Evolutionary conservation across 257 asterid genomes (phyloP).

Genomic region (Cinchona pubescens): DNA sequence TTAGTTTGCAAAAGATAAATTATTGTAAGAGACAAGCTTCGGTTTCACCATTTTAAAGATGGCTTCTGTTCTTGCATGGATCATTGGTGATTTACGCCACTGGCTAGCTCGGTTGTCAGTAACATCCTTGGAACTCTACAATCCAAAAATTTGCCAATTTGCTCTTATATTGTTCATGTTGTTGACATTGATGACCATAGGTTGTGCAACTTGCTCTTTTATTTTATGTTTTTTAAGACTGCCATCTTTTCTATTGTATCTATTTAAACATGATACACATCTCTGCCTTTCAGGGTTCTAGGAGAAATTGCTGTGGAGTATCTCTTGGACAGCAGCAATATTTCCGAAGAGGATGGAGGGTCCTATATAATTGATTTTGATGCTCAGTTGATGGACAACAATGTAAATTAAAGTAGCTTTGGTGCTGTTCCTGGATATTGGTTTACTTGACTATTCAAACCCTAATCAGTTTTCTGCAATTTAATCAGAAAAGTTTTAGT

Average conservation of each 20-base stretch:
- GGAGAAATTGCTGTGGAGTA: not conserved
- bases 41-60: conserved; percentile 31
- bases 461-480: not conserved
- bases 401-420: not conserved
- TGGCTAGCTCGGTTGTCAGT: not conserved
- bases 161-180: not conserved
- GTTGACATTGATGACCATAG: not conserved
- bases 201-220: not conserved
- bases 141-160: not conserved
- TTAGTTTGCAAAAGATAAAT: conserved; percentile 27
- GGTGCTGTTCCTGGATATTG: not conserved
- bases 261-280: not conserved
- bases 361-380: not conserved
- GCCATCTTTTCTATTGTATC: not conserved
- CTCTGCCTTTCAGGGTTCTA: not conserved
- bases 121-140: not conserved
- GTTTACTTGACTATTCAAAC: not conserved
- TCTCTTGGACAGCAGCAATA: not conserved
- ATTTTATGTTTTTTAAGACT: no score
- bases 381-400: not conserved
- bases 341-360: not conserved
- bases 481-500: not conserved
- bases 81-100: conserved; percentile 25
- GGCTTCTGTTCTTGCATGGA: conserved; percentile 37
- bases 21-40: conserved; percentile 32